A percentile compares a stretch with the other conserved stretches of the same genome.
phyloP scores from a whole-genome alignment of 2,329 filamentous ascomycete species.

The Cladosporium sphaerospermum region DNA sequence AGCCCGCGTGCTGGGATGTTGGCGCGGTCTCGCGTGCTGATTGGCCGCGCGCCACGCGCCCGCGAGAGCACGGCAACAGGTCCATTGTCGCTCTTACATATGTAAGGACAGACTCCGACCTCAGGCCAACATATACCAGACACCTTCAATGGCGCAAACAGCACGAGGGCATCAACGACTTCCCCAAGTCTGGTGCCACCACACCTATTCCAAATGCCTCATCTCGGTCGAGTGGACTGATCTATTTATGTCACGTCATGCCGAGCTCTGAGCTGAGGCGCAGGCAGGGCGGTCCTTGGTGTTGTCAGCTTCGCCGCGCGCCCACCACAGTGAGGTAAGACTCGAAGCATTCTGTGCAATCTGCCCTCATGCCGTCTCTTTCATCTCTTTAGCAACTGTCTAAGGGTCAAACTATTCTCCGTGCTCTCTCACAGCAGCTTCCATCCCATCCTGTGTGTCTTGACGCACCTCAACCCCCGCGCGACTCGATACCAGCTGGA shows the following conservation, averaged over 20 bases:
- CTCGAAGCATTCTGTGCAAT: background rate
- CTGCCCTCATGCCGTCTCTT: background rate
- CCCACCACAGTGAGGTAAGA: background rate
- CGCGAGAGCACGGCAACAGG: too few species aligned
- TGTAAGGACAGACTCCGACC: too few species aligned
- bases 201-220: background rate
- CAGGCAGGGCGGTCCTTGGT: background rate
- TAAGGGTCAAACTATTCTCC: too few species aligned
- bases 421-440: too few species aligned
- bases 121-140: too few species aligned
- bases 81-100: too few species aligned
- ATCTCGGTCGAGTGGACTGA: background rate
- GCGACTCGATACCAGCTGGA: background rate
- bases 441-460: background rate
- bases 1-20: too few species aligned
- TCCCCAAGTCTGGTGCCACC: background rate
- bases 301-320: background rate
- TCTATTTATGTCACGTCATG: background rate
- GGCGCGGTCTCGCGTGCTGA: too few species aligned
- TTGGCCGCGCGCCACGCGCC: too few species aligned
- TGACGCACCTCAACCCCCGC: background rate
- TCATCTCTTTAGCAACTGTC: too few species aligned
- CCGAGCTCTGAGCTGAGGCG: background rate
- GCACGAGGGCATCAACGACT: background rate
- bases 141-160: background rate